phyloP scores from a whole-genome alignment of 768 basidiomycete species.

The Tulasnella sp. region DNA sequence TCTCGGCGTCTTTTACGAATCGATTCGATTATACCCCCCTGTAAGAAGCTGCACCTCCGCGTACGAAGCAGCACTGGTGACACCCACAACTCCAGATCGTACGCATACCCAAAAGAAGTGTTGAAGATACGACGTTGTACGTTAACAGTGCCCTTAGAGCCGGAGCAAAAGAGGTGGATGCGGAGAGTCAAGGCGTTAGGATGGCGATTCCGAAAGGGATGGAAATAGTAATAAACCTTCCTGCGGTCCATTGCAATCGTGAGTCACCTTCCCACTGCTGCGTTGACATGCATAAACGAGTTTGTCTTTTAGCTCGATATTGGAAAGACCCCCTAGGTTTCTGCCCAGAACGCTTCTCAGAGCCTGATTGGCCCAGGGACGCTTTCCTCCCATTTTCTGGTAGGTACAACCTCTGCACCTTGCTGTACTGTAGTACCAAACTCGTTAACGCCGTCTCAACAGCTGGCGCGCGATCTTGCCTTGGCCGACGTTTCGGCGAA shows the following conservation, averaged over 20 bases:
- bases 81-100: not conserved
- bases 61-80: not conserved
- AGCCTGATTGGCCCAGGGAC: conserved; percentile 7
- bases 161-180: not conserved
- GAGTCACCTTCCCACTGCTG: too few species aligned
- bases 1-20: conserved; percentile 1
- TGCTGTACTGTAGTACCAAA: not conserved
- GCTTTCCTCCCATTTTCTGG: conserved; percentile 13
- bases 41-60: not conserved
- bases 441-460: not conserved
- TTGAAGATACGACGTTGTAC: not conserved
- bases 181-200: not conserved
- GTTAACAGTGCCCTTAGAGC: not conserved
- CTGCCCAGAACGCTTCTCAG: conserved; percentile 5
- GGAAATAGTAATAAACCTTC: not conserved
- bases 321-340: conserved; percentile 8
- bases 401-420: not conserved
- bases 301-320: conserved; percentile 3
- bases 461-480: not conserved
- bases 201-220: conserved; percentile 7
- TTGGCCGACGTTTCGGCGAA: conserved; percentile 8
- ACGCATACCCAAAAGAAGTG: not conserved
- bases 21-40: conserved; percentile 2
- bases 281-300: not conserved
- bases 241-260: conserved; percentile 10